phyloP scores from a whole-genome alignment of 1,284 basidiomycete genomes.

The Takashimella tepidaria region DNA sequence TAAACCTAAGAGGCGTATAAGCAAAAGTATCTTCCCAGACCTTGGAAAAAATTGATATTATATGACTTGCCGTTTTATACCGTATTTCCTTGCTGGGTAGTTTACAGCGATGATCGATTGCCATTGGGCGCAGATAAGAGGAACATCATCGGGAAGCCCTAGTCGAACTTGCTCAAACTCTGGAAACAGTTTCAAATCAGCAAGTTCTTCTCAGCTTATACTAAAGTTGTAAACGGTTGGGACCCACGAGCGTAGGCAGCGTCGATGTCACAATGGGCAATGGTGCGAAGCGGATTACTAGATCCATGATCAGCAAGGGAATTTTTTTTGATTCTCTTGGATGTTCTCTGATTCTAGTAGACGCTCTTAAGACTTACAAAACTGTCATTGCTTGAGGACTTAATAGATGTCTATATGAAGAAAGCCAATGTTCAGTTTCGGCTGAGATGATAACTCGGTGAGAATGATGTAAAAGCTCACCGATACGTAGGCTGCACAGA shows the following conservation, averaged over 20 bases:
- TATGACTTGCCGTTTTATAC: slow-evolving; percentile 61
- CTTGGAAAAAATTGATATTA: too few species aligned
- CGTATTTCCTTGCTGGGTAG: slow-evolving; percentile 86
- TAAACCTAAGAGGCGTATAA: too few species aligned
- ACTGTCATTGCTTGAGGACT: slow-evolving; percentile 41
- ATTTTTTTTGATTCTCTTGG: not conserved
- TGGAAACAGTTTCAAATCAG: slow-evolving; percentile 15
- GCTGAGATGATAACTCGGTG: not conserved
- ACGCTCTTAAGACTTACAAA: slow-evolving; percentile 26
- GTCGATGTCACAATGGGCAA: slow-evolving; percentile 90
- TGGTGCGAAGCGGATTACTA: slow-evolving; percentile 48
- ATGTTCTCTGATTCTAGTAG: too few species aligned
- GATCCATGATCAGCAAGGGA: not conserved
- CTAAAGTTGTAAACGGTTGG: slow-evolving; percentile 3
- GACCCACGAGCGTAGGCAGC: slow-evolving; percentile 69
- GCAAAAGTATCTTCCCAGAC: too few species aligned
- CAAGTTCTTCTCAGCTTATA: not conserved
- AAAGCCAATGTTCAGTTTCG: not conserved
- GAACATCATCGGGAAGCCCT: slow-evolving; percentile 62
- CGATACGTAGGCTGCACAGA: slow-evolving; percentile 17
- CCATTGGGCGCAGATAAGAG: slow-evolving; percentile 93
- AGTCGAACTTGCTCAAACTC: slow-evolving; percentile 84
- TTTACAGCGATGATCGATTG: slow-evolving; percentile 83
- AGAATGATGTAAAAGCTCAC: slow-evolving; percentile 5
- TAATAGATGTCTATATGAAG: slow-evolving; percentile 34